phyloP scores from a whole-genome alignment of 2,329 filamentous ascomycete species.

The Apiospora arundinis region DNA sequence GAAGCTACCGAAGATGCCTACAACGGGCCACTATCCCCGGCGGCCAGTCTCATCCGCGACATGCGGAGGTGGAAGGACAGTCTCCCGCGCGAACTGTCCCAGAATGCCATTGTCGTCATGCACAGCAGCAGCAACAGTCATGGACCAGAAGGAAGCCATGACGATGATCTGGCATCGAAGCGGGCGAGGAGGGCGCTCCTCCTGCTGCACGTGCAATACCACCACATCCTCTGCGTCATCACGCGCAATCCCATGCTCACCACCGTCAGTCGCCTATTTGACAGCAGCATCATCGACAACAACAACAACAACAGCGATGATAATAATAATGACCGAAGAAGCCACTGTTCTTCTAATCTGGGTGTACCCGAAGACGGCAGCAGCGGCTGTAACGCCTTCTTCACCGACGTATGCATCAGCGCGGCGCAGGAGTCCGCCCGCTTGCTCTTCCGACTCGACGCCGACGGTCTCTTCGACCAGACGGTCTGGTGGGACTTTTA shows the following conservation, averaged over 20 bases:
- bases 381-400: conserved; percentile 34
- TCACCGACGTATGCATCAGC: conserved; percentile 45
- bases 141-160: neutral
- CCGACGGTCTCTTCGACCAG: conserved; percentile 45
- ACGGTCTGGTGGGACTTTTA: conserved; percentile 49
- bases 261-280: conserved; percentile 32
- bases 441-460: conserved; percentile 44
- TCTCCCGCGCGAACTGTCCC: conserved; percentile 45
- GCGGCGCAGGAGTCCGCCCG: conserved; percentile 43
- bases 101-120: conserved; percentile 39
- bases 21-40: conserved; percentile 45
- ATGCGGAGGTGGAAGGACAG: conserved; percentile 45
- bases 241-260: conserved; percentile 46
- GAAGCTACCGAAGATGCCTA: conserved; percentile 41
- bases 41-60: conserved; percentile 45
- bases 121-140: too few species aligned
- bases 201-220: conserved; percentile 46
- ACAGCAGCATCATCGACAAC: neutral
- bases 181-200: conserved; percentile 45
- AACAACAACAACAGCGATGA: conserved; percentile 26
- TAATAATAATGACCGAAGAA: neutral
- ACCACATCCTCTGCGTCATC: conserved; percentile 46
- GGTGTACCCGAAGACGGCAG: conserved; percentile 37
- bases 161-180: too few species aligned
- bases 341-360: conserved; percentile 16